phyloP scores from a whole-genome alignment of 2,329 filamentous ascomycete genomes.

The Colletotrichum destructivum region DNA sequence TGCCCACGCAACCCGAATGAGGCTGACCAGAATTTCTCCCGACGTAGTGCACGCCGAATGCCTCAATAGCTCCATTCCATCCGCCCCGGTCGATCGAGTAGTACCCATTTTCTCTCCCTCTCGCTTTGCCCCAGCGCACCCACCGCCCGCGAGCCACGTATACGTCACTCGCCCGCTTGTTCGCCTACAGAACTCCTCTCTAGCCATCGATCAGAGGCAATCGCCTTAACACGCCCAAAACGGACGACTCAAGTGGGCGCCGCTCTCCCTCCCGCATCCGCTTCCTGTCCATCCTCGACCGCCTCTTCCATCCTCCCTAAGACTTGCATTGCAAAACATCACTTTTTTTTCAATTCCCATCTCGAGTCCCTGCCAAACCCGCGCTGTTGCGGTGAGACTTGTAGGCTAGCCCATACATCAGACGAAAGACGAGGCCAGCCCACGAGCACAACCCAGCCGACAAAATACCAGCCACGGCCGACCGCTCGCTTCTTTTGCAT shows the following conservation, averaged over 20 bases:
- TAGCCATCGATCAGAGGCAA: conserved; percentile 44
- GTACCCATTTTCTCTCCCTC: conserved; percentile 8
- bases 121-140: conserved; percentile 22
- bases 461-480: conserved; percentile 25
- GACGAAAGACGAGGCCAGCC: conserved; percentile 43
- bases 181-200: conserved; percentile 43
- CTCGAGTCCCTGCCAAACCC: conserved; percentile 31
- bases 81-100: conserved; percentile 15
- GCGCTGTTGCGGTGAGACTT: conserved; percentile 44
- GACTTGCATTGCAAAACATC: conserved; percentile 25
- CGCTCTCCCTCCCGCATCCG: conserved; percentile 60
- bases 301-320: conserved; percentile 69
- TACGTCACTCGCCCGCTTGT: conserved; percentile 37
- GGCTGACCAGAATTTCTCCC: conserved; percentile 31
- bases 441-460: conserved; percentile 34
- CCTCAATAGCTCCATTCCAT: conserved; percentile 30
- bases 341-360: conserved; percentile 15
- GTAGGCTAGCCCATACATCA: conserved; percentile 45
- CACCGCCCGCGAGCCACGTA: conserved; percentile 38
- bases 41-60: conserved; percentile 29
- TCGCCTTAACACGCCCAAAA: conserved; percentile 59
- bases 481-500: conserved; percentile 21
- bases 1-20: conserved; percentile 31
- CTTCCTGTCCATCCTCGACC: conserved; percentile 65
- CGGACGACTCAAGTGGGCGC: conserved; percentile 64